These are phyloP conservation scores for Hyaloperonospora brassicae DNA, from an alignment of 352 stramenopile species.

Conservation along the genomic window DNA sequence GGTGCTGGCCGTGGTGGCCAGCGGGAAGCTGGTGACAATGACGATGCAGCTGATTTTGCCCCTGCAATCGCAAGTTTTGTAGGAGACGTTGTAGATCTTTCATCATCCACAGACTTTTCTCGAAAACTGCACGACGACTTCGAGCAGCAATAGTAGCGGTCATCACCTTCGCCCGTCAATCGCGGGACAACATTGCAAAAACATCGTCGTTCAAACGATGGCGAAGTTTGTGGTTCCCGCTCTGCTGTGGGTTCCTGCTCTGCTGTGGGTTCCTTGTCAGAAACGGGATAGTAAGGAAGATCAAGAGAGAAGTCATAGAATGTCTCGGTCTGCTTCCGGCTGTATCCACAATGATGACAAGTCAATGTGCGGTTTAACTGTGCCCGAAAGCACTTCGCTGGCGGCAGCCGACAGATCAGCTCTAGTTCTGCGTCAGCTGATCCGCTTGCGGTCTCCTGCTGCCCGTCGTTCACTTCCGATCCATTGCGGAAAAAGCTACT, in stretches of 20 bases:
- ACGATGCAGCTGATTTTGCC: constrained; percentile 7
- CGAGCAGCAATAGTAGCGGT: constrained; percentile 45
- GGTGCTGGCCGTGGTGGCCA: constrained; percentile 13
- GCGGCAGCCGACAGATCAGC: constrained; percentile 49
- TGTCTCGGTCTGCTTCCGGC: constrained; percentile 61
- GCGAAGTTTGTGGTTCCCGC: constrained; percentile 28
- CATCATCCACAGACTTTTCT: constrained; percentile 28
- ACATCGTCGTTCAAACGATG: constrained; percentile 34
- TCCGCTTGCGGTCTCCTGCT: constrained; percentile 8
- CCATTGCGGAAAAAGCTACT: constrained; percentile 55
- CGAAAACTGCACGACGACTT: constrained; percentile 58
- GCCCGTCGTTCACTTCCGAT: constrained; percentile 8
- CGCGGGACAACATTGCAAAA: constrained; percentile 47
- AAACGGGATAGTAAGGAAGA: constrained; percentile 38
- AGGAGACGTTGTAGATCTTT: constrained; percentile 8
- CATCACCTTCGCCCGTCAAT: constrained; percentile 24
- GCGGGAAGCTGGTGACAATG: constrained; percentile 6
- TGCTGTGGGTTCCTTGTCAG: too few species aligned
- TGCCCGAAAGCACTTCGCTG: constrained; percentile 69
- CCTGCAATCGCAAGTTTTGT: constrained; percentile 4
- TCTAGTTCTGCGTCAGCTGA: constrained; percentile 25
- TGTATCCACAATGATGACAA: constrained; percentile 71
- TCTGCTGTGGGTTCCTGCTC: constrained; percentile 23
- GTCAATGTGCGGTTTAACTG: constrained; percentile 73
- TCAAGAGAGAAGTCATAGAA: constrained; percentile 86